Evolutionary conservation across 2,329 filamentous ascomycete species (phyloP), one percentile per base, ranked within the genome.

Genomic region (Parastagonospora nodorum): DNA sequence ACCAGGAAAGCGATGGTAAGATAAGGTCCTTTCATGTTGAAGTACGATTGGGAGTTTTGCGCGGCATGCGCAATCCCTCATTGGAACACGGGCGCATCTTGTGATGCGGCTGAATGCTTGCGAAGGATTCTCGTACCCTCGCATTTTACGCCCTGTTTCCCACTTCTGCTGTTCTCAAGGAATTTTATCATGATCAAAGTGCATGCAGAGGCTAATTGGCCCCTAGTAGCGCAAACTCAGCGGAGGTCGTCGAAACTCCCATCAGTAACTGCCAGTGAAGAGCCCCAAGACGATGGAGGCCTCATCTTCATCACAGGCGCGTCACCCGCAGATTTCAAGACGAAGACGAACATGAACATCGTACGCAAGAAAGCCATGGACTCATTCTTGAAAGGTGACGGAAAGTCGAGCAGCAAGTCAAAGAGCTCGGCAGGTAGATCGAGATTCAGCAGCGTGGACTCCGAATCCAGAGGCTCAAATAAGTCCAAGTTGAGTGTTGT

Each of bases 281-380:
- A 42, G 35, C 28, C 50, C 43, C 29, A 46, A 28, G 43, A 40
- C 33, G 41, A 43, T 42, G 60, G 47, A 28, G 49, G 37, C 30
- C 54, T 73, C 32, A 54, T 55, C 3, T 75, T 70, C 49, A 69
- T 75, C 50, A 73, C 68, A 27, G 67, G 61, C 44, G 67, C 38
- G 28, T 63, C 62, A 11, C 72, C 63, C 19, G 61, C 53, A 5
- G 64, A 69, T 12, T 64, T 75, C 50, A 73, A 66, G 50, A 51
- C 66, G 7, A 67, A 58, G 42, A 53, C 58, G 37, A 55, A 57
- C 28, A 73, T 75, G 70, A 68, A 65, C 14, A 53, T 48, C 29
- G 67, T 74, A 31, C 70, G 73, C 32, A 69, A 69, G 37, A 60
- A 62, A 42, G 73, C 72, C 4, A 75, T 75, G 73, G 60, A 55